These are phyloP conservation scores for Kluyveromyces sp. DNA, from an alignment of 1,139 yeast species.

Conservation along the genomic window DNA sequence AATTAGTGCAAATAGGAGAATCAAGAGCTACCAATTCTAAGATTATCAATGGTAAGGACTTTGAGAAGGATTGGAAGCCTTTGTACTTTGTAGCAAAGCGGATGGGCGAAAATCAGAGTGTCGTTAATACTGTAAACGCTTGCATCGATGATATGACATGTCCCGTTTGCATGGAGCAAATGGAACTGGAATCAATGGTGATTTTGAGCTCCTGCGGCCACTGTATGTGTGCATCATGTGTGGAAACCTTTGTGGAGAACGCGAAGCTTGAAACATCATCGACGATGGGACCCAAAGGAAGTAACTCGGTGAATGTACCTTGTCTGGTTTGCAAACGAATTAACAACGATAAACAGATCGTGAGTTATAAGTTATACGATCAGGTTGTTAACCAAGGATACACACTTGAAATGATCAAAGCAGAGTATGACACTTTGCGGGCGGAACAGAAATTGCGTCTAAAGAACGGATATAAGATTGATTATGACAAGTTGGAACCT, in stretches of 20 bases:
- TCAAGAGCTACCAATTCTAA: conserved; percentile 34
- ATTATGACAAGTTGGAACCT: conserved; percentile 31
- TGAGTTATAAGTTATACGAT: conserved; percentile 48
- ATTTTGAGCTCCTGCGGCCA: conserved; percentile 64
- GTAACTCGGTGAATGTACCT: conserved; percentile 35
- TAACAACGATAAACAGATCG: conserved; percentile 39
- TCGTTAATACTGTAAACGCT: conserved; percentile 27
- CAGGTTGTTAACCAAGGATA: conserved; percentile 36
- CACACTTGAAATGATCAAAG: conserved; percentile 29
- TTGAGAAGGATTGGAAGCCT: conserved; percentile 27
- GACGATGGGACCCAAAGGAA: conserved; percentile 35
- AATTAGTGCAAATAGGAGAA: conserved; percentile 63
- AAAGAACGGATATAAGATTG: conserved; percentile 31
- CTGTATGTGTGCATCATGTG: conserved; percentile 56
- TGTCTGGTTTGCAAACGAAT: conserved; percentile 46
- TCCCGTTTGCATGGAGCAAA: conserved; percentile 59
- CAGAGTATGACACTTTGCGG: conserved; percentile 26
- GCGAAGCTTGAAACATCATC: conserved; percentile 31
- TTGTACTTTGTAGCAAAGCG: conserved; percentile 24
- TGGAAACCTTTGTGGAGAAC: conserved; percentile 43
- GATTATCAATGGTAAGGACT: conserved; percentile 27
- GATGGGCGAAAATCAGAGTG: conserved; percentile 20
- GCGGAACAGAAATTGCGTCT: conserved; percentile 25
- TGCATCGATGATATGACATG: conserved; percentile 39
- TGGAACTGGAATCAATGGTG: conserved; percentile 42